Evolutionary conservation across 805 yeast genomes (phyloP), one percentile per base, ranked within the genome.

Genomic region (Cyberlindnera nakhonratchasimensis): DNA sequence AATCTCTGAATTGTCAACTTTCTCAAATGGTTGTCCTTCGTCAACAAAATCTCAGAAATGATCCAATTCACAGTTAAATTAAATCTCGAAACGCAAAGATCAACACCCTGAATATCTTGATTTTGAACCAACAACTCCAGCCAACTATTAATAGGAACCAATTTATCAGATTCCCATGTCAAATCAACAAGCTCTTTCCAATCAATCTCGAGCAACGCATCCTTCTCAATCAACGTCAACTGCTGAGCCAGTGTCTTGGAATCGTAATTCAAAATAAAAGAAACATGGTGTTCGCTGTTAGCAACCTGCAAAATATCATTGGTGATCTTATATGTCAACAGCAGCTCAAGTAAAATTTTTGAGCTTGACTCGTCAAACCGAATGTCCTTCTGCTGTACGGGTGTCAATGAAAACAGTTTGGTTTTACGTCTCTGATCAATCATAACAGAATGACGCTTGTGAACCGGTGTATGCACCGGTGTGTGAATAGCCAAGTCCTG

Each of bases 51-150:
- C 65, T 91, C 96, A 0, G 96, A 86, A 25, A 86, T 79, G 30
- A 90, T 80, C 98, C 98, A 91, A 54, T 86, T 87, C 6, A 86
- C 90, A 67, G 86, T 81, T 45, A 91, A 66, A 58, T 91, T 90
- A 70, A 90, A 93, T 46, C 99, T 70, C 0, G 95, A 74, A 29
- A 88, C 80, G 11, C 87, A 88, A 36, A 91, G 65, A 48, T 86
- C 87, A 28, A 89, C 80, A 0, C 97, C 96, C n/a, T 81, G 75
- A 17, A 70, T 63, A 24, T 66, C 59, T 52, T 68, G 66, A 52
- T 77, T 74, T 59, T 79, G 77, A 18, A 80, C 74, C 41, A 90
- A 67, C 25, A 86, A 71, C 48, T 79, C 83, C 21, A 89, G 65
- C 99, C 99, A 93, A 54, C 93, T 86, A 49, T 79, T 80, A 18